phyloP scores from a whole-genome alignment of 2,329 filamentous ascomycete species.

The Talaromyces islandicus region DNA sequence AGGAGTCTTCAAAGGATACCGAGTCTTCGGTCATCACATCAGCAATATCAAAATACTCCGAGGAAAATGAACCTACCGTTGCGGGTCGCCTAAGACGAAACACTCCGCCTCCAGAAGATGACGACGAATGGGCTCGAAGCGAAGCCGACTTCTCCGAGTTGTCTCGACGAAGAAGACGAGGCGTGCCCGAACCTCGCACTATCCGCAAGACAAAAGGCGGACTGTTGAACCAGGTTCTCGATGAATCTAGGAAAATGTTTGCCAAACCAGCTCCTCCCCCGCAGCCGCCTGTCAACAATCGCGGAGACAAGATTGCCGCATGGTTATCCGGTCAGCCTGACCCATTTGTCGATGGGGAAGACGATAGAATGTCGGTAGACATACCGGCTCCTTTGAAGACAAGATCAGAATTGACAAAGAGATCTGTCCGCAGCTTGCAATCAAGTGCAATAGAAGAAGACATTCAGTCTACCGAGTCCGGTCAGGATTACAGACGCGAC shows the following conservation, averaged over 20 bases:
- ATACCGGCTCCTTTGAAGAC: conserved; percentile 37
- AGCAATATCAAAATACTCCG: conserved; percentile 12
- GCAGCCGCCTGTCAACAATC: conserved; percentile 21
- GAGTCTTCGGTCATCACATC: conserved; percentile 12
- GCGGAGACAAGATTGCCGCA: conserved; percentile 53
- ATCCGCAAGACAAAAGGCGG: conserved; percentile 32
- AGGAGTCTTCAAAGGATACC: conserved; percentile 11
- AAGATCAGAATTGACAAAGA: conserved; percentile 31
- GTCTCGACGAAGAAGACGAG: conserved; percentile 29
- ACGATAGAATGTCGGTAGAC: conserved; percentile 31
- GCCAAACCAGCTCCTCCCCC: conserved; percentile 35
- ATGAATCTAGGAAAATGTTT: conserved; percentile 41
- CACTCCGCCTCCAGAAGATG: conserved; percentile 21
- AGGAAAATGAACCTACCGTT: conserved; percentile 18
- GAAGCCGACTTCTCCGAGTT: conserved; percentile 35
- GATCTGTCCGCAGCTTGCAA: conserved; percentile 16
- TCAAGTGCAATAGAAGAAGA: conserved; percentile 17
- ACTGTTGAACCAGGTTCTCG: conserved; percentile 39
- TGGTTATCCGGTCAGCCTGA: conserved; percentile 56
- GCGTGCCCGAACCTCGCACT: conserved; percentile 14
- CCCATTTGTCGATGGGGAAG: conserved; percentile 46
- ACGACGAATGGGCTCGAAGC: conserved; percentile 31
- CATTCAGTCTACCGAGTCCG: conserved; percentile 13
- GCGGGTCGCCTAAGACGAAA: conserved; percentile 19
- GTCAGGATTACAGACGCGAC: conserved; percentile 6